Evolutionary conservation across 2,329 filamentous ascomycete genomes (phyloP).

Genomic region (Phialemonium atrogriseum): DNA sequence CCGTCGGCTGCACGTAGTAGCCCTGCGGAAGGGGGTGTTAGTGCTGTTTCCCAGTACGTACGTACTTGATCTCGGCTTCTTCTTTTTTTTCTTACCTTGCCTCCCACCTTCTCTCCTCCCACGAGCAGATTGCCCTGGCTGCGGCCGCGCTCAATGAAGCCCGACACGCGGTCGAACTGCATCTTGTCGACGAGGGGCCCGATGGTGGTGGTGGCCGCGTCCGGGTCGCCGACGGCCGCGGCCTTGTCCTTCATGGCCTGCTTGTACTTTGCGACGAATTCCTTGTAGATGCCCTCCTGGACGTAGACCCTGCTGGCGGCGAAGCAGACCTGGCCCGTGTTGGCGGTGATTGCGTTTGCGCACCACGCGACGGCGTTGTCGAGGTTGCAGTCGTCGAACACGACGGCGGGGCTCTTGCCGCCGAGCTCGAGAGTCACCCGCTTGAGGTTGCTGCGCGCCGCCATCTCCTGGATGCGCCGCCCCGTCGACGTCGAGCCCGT

Average conservation of each 20-base stretch:
- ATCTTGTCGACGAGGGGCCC: constrained; percentile 45
- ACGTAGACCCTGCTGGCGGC: constrained; percentile 67
- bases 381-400: constrained; percentile 55
- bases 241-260: constrained; percentile 48
- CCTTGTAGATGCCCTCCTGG: constrained; percentile 47
- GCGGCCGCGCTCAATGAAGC: constrained; percentile 34
- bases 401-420: constrained; percentile 56
- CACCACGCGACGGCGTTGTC: constrained; percentile 42
- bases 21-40: constrained; percentile 19
- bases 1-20: constrained; percentile 35
- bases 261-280: constrained; percentile 51
- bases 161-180: constrained; percentile 35
- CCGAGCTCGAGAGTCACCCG: constrained; percentile 65
- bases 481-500: constrained; percentile 60
- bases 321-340: constrained; percentile 68
- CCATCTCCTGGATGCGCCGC: constrained; percentile 53
- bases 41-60: too few relatives aligned
- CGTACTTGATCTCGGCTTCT: not conserved
- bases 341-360: constrained; percentile 49
- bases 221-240: constrained; percentile 52
- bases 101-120: constrained; percentile 29
- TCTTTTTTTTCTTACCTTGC: constrained; percentile 15
- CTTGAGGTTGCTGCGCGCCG: constrained; percentile 53
- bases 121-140: constrained; percentile 27
- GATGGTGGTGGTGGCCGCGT: constrained; percentile 48